phyloP scores from a whole-genome alignment of 2,329 filamentous ascomycete species.

The Blastomyces percursus region DNA sequence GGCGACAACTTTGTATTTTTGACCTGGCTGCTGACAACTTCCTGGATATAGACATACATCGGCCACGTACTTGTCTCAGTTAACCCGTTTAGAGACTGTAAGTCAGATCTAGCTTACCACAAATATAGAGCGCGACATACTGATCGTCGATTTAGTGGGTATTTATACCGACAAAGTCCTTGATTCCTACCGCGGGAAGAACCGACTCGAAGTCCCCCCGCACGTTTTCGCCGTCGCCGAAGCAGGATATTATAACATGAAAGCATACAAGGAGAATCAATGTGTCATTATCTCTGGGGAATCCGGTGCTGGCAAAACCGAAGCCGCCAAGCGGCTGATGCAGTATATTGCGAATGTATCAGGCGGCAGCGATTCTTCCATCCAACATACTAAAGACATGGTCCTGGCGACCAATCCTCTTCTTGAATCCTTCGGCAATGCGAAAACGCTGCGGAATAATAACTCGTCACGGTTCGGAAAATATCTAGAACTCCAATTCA shows the following conservation, averaged over 20 bases:
- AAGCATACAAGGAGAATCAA: constrained; percentile 97
- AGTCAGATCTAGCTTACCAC: constrained; percentile 23
- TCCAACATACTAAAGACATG: constrained; percentile 98
- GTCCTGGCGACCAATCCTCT: constrained; percentile 95
- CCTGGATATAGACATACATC: constrained; percentile 65
- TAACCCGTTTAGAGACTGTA: constrained; percentile 87
- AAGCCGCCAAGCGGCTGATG: constrained; percentile 97
- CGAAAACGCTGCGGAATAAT: constrained; percentile 95
- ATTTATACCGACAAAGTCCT: constrained; percentile 96
- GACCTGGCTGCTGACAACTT: not conserved
- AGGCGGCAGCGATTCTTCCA: constrained; percentile 69
- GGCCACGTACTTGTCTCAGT: constrained; percentile 98
- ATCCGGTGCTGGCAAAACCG: constrained; percentile 95
- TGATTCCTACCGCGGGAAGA: constrained; percentile 91
- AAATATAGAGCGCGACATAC: constrained; percentile 10
- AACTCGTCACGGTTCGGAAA: constrained; percentile 98
- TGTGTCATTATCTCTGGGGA: constrained; percentile 99
- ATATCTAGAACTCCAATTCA: constrained; percentile 96
- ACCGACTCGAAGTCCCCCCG: constrained; percentile 81
- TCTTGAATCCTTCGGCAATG: constrained; percentile 95
- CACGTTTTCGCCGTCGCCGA: constrained; percentile 98
- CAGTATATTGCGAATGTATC: constrained; percentile 98
- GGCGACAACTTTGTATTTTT: not conserved
- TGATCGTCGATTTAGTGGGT: constrained; percentile 52
- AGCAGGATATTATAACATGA: constrained; percentile 98